Percentiles rank a stretch among this genome's conserved stretches.
phyloP scores from a whole-genome alignment of 1,284 basidiomycete species.

The Flammula alnicola region DNA sequence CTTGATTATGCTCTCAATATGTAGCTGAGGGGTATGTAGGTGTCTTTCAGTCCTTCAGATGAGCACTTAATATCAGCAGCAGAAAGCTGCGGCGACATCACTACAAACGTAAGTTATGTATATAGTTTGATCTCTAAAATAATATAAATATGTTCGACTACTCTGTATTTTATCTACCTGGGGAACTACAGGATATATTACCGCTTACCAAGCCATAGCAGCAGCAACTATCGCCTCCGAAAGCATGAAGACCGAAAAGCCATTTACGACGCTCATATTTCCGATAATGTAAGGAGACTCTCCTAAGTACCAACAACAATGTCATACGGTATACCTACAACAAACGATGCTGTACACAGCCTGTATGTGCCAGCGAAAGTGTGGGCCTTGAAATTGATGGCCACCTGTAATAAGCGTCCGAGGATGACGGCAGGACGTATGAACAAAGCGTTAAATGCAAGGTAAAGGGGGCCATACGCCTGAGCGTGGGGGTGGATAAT shows the following conservation, averaged over 20 bases:
- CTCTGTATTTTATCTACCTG: too few relatives aligned
- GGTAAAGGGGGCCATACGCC: not conserved
- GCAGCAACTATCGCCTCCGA: too few relatives aligned
- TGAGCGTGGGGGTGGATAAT: not conserved
- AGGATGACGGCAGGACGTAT: constrained; percentile 7
- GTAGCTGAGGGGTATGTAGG: not conserved
- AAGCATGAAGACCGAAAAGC: too few relatives aligned
- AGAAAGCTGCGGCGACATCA: too few relatives aligned
- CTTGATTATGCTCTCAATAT: too few relatives aligned
- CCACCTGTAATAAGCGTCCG: constrained; percentile 11
- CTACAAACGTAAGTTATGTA: too few relatives aligned
- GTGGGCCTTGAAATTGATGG: constrained; percentile 8
- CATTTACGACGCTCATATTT: too few relatives aligned
- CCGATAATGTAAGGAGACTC: too few relatives aligned
- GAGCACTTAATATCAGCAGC: not conserved
- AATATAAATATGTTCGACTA: not conserved
- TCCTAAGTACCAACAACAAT: too few relatives aligned
- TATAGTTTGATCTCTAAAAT: not conserved
- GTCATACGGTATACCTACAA: too few relatives aligned
- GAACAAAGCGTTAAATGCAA: not conserved
- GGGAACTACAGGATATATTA: too few relatives aligned
- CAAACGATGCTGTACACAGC: not conserved
- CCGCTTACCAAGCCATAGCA: too few relatives aligned
- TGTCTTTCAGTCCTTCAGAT: not conserved
- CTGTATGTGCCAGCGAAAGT: constrained; percentile 18